Percentiles rank a stretch among this genome's conserved stretches.
These are phyloP conservation scores for Marsdenia floribunda DNA, from an alignment of 257 asterid genomes.

Conservation along the genomic window DNA sequence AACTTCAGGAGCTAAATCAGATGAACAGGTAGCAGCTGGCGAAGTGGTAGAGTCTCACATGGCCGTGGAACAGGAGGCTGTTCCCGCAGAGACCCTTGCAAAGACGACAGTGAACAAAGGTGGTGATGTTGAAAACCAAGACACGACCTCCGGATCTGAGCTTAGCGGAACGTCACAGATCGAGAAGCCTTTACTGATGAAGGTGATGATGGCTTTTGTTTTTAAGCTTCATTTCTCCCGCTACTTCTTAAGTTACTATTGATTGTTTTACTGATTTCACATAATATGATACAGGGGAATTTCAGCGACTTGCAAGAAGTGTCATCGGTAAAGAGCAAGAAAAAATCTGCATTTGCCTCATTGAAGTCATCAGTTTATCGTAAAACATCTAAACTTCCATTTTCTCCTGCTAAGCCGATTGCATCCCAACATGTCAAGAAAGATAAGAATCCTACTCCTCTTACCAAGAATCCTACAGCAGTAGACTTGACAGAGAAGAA, in stretches of 20 bases:
- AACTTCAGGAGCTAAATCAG: not conserved
- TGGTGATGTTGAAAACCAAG: conserved; percentile 29
- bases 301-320: conserved; percentile 34
- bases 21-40: conserved; percentile 14
- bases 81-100: conserved; percentile 19
- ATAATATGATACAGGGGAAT: conserved; percentile 24
- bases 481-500: conserved; percentile 27
- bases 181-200: conserved; percentile 81
- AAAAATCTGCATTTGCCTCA: conserved; percentile 41
- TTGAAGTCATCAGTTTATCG: conserved; percentile 45
- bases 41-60: conserved; percentile 17
- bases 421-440: conserved; percentile 47
- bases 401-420: conserved; percentile 38
- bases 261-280: not conserved
- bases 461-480: conserved; percentile 26
- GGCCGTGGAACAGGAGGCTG: conserved; percentile 18
- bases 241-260: not conserved
- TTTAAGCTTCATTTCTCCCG: not conserved
- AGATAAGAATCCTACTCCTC: conserved; percentile 30
- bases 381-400: conserved; percentile 37
- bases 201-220: conserved; percentile 37
- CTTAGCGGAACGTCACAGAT: conserved; percentile 46
- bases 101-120: conserved; percentile 14
- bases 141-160: conserved; percentile 46
- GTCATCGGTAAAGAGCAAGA: conserved; percentile 51